phyloP scores from a whole-genome alignment of 108 stramenopile genomes.

The Mediolabrus comicus region DNA sequence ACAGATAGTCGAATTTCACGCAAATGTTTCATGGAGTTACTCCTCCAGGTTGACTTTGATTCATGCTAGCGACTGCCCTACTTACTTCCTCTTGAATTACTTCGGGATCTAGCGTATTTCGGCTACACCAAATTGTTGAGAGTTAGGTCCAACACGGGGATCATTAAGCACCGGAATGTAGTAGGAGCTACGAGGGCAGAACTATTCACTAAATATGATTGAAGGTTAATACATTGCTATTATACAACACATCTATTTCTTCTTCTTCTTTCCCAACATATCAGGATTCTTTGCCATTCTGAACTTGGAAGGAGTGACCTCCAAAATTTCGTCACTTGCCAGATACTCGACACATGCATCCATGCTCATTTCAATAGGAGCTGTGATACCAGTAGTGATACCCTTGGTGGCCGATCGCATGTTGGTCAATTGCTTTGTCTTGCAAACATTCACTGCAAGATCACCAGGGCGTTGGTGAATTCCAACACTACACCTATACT shows the following conservation, averaged over 20 bases:
- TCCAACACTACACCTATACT: no score
- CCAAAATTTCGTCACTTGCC: conserved; percentile 93
- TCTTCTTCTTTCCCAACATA: conserved; percentile 58
- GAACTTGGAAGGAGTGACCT: conserved; percentile 89
- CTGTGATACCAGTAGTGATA: conserved; percentile 85
- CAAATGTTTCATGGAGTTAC: conserved; percentile 82
- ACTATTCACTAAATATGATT: no score
- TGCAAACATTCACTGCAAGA: conserved; percentile 96
- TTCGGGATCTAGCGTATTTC: conserved; percentile 23
- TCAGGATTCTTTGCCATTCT: conserved; percentile 94
- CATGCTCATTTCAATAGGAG: conserved; percentile 91
- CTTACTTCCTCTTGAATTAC: conserved; percentile 48
- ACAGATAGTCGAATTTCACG: conserved; percentile 65
- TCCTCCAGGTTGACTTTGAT: conserved; percentile 57
- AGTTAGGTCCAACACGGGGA: conserved; percentile 49
- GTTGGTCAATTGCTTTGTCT: conserved; percentile 96
- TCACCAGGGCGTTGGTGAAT: conserved; percentile 97
- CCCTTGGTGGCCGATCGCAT: conserved; percentile 97
- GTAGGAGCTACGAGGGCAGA: conserved; percentile 60
- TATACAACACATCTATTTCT: conserved; percentile 19
- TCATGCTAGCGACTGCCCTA: conserved; percentile 56
- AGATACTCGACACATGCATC: conserved; percentile 98
- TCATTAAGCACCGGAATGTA: conserved; percentile 73
- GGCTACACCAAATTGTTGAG: conserved; percentile 51
- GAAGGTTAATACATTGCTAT: neutral